phyloP scores from a whole-genome alignment of 1,284 basidiomycete species.

The Cryptococcus jaspeensis region DNA sequence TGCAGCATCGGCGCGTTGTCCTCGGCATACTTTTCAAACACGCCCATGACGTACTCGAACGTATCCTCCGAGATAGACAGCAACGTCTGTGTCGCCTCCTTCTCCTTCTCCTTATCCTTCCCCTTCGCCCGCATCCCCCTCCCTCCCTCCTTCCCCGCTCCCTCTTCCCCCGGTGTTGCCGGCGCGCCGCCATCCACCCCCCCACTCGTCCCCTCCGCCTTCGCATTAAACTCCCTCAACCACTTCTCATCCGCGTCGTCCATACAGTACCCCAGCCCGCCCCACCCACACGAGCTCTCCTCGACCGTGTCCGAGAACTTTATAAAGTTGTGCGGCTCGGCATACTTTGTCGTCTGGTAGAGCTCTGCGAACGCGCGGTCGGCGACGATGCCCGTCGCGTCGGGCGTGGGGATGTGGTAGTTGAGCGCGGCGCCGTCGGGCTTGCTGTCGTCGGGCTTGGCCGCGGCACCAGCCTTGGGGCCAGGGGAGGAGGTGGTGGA shows the following conservation, averaged over 20 bases:
- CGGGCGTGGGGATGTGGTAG: constrained; percentile 88
- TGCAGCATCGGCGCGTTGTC: constrained; percentile 88
- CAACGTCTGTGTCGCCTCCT: constrained; percentile 54
- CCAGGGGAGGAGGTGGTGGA: constrained; percentile 26
- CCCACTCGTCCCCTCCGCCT: constrained; percentile 74
- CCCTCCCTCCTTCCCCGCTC: constrained; percentile 10
- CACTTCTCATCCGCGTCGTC: constrained; percentile 95
- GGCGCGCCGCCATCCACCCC: constrained; percentile 55
- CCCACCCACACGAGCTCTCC: constrained; percentile 56
- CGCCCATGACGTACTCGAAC: constrained; percentile 92
- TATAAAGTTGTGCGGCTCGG: constrained; percentile 75
- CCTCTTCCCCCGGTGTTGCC: constrained; percentile 40
- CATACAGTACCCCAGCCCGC: constrained; percentile 71
- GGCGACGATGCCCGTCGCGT: constrained; percentile 76
- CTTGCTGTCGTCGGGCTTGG: constrained; percentile 13
- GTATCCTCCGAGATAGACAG: constrained; percentile 78
- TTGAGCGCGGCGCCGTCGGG: constrained; percentile 43
- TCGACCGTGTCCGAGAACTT: constrained; percentile 86
- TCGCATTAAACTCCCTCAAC: constrained; percentile 87
- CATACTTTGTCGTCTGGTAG: constrained; percentile 69
- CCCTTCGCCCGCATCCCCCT: constrained; percentile 50
- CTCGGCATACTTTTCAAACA: constrained; percentile 88
- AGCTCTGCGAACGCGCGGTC: constrained; percentile 63
- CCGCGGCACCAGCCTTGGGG: neutral
- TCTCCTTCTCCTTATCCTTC: constrained; percentile 53